Evolutionary conservation across 2,329 filamentous ascomycete genomes (phyloP).

Genomic region (Xylariomycetidae sp.): DNA sequence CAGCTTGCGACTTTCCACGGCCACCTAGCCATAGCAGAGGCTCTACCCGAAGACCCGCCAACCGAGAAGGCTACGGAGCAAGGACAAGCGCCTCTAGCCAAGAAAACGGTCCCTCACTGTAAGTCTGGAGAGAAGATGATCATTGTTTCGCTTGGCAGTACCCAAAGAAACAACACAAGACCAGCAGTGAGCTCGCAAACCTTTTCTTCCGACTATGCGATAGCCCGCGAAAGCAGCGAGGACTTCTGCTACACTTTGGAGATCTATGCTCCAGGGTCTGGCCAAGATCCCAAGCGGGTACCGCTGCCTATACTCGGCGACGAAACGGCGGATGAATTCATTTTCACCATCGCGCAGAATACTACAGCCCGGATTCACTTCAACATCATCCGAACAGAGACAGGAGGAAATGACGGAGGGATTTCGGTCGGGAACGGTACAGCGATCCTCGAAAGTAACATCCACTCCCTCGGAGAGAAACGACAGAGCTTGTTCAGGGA

Average conservation of each 20-base stretch:
- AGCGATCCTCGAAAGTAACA: conserved; percentile 20
- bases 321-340: conserved; percentile 14
- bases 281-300: conserved; percentile 10
- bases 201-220: too few species aligned
- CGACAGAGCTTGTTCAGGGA: conserved; percentile 30
- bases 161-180: too few species aligned
- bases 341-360: conserved; percentile 13
- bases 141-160: too few species aligned
- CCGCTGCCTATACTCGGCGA: conserved; percentile 22
- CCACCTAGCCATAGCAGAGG: conserved; percentile 23
- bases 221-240: too few species aligned
- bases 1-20: conserved; percentile 31
- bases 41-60: conserved; percentile 4
- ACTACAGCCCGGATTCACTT: conserved; percentile 13
- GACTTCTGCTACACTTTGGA: conserved; percentile 8
- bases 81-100: neutral
- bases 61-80: neutral
- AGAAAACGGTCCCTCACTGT: too few species aligned
- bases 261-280: conserved; percentile 5
- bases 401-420: conserved; percentile 3
- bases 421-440: conserved; percentile 22
- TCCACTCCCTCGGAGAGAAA: conserved; percentile 18
- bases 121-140: too few species aligned
- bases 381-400: conserved; percentile 11
- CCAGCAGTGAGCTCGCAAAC: too few species aligned